Evolutionary conservation across 1,139 yeast genomes (phyloP).

Genomic region (Sugiyamaella neomexicana): DNA sequence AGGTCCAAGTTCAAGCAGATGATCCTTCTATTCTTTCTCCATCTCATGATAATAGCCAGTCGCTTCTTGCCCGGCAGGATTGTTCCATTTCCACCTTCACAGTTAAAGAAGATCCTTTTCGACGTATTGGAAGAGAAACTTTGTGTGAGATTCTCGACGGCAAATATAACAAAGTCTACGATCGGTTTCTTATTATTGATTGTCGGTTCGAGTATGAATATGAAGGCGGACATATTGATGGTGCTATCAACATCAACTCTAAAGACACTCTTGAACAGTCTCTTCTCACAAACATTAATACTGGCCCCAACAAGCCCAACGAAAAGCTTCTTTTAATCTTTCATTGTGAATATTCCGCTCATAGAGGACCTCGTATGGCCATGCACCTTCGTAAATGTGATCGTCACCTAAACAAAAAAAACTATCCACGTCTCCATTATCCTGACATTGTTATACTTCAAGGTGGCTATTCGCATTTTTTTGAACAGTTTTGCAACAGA

Average conservation of each 20-base stretch:
- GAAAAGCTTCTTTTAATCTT: conserved; percentile 61
- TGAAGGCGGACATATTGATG: conserved; percentile 86
- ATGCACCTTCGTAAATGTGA: conserved; percentile 81
- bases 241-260: conserved; percentile 76
- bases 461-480: conserved; percentile 88
- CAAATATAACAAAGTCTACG: conserved; percentile 53
- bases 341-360: conserved; percentile 93
- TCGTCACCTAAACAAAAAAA: conserved; percentile 66
- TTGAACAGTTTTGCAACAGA: conserved; percentile 50
- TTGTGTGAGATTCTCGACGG: conserved; percentile 65
- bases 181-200: conserved; percentile 66
- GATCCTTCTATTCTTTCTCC: neutral
- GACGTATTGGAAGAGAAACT: conserved; percentile 68
- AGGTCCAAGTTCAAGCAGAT: neutral
- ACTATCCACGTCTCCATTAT: conserved; percentile 76
- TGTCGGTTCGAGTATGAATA: conserved; percentile 92
- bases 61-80: conserved; percentile 27
- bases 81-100: conserved; percentile 36
- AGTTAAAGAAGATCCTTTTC: conserved; percentile 65
- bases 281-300: conserved; percentile 28
- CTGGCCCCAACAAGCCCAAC: conserved; percentile 19
- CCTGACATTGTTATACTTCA: conserved; percentile 87
- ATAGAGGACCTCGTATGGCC: conserved; percentile 92
- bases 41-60: conserved; percentile 21
- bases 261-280: conserved; percentile 62